These are phyloP conservation scores for Nowakowskiella sp. DNA, from an alignment of 192 early-diverging fungal species.

Conservation along the genomic window DNA sequence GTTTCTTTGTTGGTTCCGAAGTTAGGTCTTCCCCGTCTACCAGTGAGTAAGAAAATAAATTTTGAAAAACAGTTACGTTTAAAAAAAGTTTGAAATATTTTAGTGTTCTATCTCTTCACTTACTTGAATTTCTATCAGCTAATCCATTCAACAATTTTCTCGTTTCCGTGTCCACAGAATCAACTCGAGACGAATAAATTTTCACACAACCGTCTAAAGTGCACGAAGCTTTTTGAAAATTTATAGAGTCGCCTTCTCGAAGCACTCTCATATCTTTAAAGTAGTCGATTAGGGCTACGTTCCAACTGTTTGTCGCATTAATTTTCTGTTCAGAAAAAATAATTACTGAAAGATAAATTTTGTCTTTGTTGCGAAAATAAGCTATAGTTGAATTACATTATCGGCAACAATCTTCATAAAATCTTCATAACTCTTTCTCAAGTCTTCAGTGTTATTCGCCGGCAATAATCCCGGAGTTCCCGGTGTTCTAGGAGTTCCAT, in stretches of 20 bases:
- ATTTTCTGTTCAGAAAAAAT: slow-evolving; percentile 66
- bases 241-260: slow-evolving; percentile 92
- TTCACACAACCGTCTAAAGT: slow-evolving; percentile 96
- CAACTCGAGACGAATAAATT: slow-evolving; percentile 93
- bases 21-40: slow-evolving; percentile 3
- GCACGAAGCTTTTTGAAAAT: slow-evolving; percentile 96
- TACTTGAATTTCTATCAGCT: slow-evolving; percentile 46
- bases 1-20: slow-evolving; percentile 13
- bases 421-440: slow-evolving; percentile 71
- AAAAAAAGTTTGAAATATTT: neutral
- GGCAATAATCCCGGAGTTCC: no score
- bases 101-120: neutral
- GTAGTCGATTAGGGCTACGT: slow-evolving; percentile 95
- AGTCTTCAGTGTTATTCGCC: slow-evolving; percentile 49
- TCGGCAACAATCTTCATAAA: slow-evolving; percentile 98
- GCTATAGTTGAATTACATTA: slow-evolving; percentile 45
- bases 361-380: neutral
- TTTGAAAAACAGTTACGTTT: slow-evolving; percentile 3
- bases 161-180: slow-evolving; percentile 90
- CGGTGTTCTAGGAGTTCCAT: no score
- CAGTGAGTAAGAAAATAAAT: neutral
- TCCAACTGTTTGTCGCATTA: slow-evolving; percentile 89
- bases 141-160: slow-evolving; percentile 82
- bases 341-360: neutral
- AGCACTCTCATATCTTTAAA: slow-evolving; percentile 93